Conservation (phyloP, 495 filamentous ascomycete genomes). For the Penicillium atrosanguineum region DNA sequence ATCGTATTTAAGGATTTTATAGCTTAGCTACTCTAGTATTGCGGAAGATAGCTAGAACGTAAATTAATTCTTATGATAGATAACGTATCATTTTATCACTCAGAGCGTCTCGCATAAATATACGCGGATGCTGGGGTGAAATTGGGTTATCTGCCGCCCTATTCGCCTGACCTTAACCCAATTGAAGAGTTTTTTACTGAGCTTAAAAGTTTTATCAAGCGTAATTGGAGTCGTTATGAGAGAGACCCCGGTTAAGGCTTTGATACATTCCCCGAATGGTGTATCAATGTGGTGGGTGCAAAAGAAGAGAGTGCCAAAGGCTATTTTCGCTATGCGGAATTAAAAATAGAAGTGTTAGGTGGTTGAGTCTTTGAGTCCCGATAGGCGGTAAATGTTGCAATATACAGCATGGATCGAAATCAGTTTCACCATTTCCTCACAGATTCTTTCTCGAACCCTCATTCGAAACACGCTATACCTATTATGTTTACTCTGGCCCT, state of each 20-base stretch:
- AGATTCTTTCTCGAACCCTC: no score
- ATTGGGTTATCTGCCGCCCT: conserved; percentile 22
- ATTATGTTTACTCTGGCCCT: no score
- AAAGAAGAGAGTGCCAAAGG: conserved; percentile 7
- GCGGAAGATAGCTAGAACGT: no score
- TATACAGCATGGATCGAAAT: background rate
- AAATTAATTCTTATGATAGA: no score
- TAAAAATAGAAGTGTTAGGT: background rate
- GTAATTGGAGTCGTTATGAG: conserved; percentile 2
- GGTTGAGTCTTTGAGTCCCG: no score
- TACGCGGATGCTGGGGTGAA: conserved; percentile 21
- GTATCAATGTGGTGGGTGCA: conserved; percentile 2
- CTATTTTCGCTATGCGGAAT: conserved; percentile 1
- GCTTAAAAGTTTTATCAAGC: conserved; percentile 16
- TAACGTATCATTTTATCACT: conserved; percentile 18
- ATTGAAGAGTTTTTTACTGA: conserved; percentile 21
- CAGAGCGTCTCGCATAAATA: background rate
- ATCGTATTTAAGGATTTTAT: no score
- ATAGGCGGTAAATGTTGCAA: background rate
- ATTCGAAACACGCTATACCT: no score
- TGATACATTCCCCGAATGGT: conserved; percentile 7
- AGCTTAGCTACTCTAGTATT: no score
- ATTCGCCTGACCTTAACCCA: conserved; percentile 18
- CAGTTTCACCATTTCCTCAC: no score
- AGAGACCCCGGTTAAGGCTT: conserved; percentile 1